Evolutionary conservation across 164 flowering plant species (phyloP), one percentile per base, ranked within the genome.

Genomic region (Buxus sempervirens): DNA sequence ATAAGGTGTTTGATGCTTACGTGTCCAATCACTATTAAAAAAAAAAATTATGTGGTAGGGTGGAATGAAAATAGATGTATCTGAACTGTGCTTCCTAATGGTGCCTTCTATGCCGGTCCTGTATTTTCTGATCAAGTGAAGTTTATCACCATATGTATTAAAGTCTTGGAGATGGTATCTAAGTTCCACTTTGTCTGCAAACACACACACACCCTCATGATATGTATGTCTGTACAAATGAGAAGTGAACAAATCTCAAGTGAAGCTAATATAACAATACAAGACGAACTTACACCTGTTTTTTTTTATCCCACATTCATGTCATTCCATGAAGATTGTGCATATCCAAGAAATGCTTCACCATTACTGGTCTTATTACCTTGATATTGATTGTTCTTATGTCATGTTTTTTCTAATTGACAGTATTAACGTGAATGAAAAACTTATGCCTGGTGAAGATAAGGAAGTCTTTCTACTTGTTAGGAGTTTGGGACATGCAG

Each of bases 401-500:
- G 9, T 57, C 48, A 26, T 55, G 26, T 69, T 70, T 42, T 72
- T 63, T 27, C 27, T 28, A 23, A 9, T 32, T 72, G 60, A 54
- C 79, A 81, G 86, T 38, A 73, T 81, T 28, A 49, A 75, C 62
- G 69, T 76, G 62, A 62, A 70, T 42, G 78, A 69, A 60, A 62
- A 71, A 45, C 59, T 54, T 16, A 18, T 12, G 25, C 45, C 68
- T 58, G 75, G 58, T 58, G 65, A 71, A 58, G 62, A 64, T 23
- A 61, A 58, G 66, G 81, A 82, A 57, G 76, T 41, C 56, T 38
- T 72, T 70, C 54, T 85, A 56, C 62, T 57, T 64, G 57, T 85
- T 71, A 79, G 68, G 61, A 83, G 87, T 73, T 58, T 83, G 76
- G 87, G 89, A 54, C 89, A 85, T 72, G 87, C 89, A 56, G 85